A percentile compares a stretch with the other conserved stretches of the same genome.
Evolutionary conservation across 345 rosid species (phyloP).

Genomic region (Gossypium rotundifolium): DNA sequence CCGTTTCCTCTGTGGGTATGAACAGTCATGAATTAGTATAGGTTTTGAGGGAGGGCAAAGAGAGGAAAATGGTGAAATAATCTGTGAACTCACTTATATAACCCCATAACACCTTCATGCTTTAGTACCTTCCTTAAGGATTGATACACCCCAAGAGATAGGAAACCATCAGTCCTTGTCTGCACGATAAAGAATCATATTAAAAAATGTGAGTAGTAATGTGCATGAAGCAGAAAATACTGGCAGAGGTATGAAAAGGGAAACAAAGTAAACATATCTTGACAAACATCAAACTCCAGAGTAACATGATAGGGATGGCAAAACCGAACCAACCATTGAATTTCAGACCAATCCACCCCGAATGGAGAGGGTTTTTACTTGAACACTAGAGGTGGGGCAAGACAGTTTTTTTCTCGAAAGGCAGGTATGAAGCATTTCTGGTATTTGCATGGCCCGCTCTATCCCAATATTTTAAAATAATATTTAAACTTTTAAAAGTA

Average conservation of each 20-base stretch:
- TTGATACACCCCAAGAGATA: slow-evolving; percentile 64
- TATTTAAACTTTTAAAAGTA: too few relatives aligned
- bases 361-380: too few relatives aligned
- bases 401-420: too few relatives aligned
- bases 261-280: background rate
- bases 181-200: slow-evolving; percentile 14
- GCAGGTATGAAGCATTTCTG: too few relatives aligned
- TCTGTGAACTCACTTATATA: slow-evolving; percentile 59
- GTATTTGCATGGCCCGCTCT: too few relatives aligned
- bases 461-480: too few relatives aligned
- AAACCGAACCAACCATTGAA: too few relatives aligned
- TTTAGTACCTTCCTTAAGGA: slow-evolving; percentile 67
- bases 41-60: background rate
- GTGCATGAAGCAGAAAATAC: background rate
- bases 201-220: background rate
- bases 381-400: too few relatives aligned
- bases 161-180: slow-evolving; percentile 86
- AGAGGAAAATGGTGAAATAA: slow-evolving; percentile 5
- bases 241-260: background rate
- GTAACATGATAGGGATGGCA: background rate
- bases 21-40: slow-evolving; percentile 16
- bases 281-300: background rate
- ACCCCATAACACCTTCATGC: slow-evolving; percentile 78
- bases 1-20: slow-evolving; percentile 73
- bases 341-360: too few relatives aligned